These are phyloP conservation scores for Grammothele lineata DNA, from an alignment of 768 basidiomycete genomes.

Conservation along the genomic window DNA sequence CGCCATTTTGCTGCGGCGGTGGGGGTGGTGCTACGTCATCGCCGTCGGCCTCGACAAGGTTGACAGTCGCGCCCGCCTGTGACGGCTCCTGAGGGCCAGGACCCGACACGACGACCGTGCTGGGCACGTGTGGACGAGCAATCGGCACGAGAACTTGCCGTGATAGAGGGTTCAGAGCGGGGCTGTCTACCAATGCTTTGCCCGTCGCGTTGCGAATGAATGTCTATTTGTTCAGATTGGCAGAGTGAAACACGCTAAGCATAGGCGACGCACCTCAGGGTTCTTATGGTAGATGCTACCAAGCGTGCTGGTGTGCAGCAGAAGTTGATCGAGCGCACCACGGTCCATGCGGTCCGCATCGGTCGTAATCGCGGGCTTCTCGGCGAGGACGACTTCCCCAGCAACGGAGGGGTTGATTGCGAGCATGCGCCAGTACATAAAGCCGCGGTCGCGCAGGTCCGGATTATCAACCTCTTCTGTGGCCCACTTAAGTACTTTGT, in stretches of 20 bases:
- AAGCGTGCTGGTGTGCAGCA: constrained; percentile 90
- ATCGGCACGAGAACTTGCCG: constrained; percentile 65
- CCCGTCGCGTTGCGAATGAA: constrained; percentile 90
- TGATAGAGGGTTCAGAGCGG: constrained; percentile 83
- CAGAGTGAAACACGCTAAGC: no score
- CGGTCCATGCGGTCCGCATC: constrained; percentile 98
- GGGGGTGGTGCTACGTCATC: constrained; percentile 2
- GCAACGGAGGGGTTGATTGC: constrained; percentile 90
- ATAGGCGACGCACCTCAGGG: constrained; percentile 60
- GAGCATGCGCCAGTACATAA: constrained; percentile 99
- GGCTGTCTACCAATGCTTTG: constrained; percentile 80
- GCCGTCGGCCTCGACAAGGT: constrained; percentile 20
- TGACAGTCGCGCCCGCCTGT: constrained; percentile 22
- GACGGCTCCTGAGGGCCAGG: constrained; percentile 58
- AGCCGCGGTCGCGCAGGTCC: constrained; percentile 93
- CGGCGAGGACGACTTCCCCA: constrained; percentile 83
- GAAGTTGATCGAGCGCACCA: constrained; percentile 89
- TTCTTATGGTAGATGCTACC: constrained; percentile 98
- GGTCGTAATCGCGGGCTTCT: constrained; percentile 96
- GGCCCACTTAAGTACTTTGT: constrained; percentile 94
- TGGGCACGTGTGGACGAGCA: constrained; percentile 38
- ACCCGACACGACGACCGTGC: constrained; percentile 48
- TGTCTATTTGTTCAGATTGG: constrained; percentile 44
- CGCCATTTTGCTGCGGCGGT: not conserved
- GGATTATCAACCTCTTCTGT: constrained; percentile 99